Conservation (phyloP, 331 rosid species). For the Cydonia oblonga region DNA sequence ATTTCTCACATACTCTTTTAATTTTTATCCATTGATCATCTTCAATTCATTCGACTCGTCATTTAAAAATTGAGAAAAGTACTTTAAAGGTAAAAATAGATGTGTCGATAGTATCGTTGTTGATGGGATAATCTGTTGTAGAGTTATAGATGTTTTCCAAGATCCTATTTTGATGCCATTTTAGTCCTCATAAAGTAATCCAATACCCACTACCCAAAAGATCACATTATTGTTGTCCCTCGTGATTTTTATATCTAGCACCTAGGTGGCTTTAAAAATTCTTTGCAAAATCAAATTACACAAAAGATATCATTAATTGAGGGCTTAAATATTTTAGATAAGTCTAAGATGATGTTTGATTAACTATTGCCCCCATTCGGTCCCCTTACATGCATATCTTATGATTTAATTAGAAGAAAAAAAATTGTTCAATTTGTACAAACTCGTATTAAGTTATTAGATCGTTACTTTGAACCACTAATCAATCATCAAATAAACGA, state of each 20-base stretch:
- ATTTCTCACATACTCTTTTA: too few relatives aligned
- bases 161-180: constrained; percentile 15
- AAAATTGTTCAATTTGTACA: neutral
- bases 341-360: neutral
- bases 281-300: neutral
- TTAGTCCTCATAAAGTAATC: constrained; percentile 11
- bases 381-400: neutral
- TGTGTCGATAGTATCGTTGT: neutral
- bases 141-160: neutral
- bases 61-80: too few relatives aligned
- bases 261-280: neutral
- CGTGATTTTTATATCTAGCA: neutral
- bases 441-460: neutral
- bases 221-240: constrained; percentile 4
- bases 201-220: constrained; percentile 23
- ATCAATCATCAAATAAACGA: neutral
- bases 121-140: neutral
- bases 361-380: neutral
- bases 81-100: too few relatives aligned
- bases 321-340: neutral
- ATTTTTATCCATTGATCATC: too few relatives aligned
- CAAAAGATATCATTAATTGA: neutral
- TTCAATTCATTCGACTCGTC: too few relatives aligned
- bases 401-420: neutral
- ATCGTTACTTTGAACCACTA: too few relatives aligned